Evolutionary conservation across 2,329 filamentous ascomycete species (phyloP), one percentile per base, ranked within the genome.

Genomic region (Talaromyces sp.): DNA sequence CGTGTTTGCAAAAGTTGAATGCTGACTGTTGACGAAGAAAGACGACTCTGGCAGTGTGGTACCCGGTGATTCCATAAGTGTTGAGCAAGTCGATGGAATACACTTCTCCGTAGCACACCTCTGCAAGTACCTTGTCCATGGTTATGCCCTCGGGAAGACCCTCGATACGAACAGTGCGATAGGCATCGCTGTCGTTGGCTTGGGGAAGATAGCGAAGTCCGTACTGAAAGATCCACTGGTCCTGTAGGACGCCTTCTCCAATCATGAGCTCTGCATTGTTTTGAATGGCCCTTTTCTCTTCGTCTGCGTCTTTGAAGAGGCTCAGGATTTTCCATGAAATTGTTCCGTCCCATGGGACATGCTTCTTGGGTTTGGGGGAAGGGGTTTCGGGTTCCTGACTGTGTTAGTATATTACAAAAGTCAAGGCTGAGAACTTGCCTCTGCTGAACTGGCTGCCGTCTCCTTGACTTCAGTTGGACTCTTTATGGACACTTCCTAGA

Each of bases 141-240:
- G 61, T 64, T 17, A 66, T 62, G 19, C 65, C 60, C 1, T 62
- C 36, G 0, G 72, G 68, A 22, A 75, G 66, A 2, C 69, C 60
- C 19, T 70, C 67, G 10, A 75, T 66, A 19, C 63, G 67, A 32
- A 74, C 65, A 2, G 72, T 73, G 25, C 73, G 70, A 58, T 71
- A 72, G 3, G 65, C 61, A 49, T 73, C 65, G 4, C 54, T 56
- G 19, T 73, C 69, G 3, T 36, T 19, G 42, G 53, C 30, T 4
- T 62, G 54, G 6, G 72, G 72, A 0, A 69, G 63, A 53, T 71
- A 74, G 44, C 72, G 67, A n/a, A 75, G 63, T 0, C 71, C 72
- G 22, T 72, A 71, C 53, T 72, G 68, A 55, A 71, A 72, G 11
- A 72, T 51, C 62, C 65, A 67, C 25, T 65, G 65, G 11, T 68